Evolutionary conservation across 2,329 filamentous ascomycete species (phyloP).

Genomic region (Harringtonia lauricola): DNA sequence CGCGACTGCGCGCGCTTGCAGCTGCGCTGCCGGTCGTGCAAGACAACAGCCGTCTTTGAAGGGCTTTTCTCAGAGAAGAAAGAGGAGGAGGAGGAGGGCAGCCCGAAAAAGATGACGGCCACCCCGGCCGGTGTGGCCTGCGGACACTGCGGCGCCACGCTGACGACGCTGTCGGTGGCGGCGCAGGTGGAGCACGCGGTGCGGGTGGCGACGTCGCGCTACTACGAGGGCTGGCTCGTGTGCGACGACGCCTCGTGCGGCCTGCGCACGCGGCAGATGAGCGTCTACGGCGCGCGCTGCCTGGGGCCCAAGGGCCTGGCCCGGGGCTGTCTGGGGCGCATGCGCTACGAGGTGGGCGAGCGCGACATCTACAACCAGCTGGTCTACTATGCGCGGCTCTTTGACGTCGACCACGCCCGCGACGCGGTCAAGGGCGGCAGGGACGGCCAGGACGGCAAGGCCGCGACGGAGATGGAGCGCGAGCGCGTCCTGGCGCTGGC

Average conservation of each 20-base stretch:
- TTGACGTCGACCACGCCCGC: slow-evolving; percentile 79
- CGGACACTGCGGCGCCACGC: slow-evolving; percentile 50
- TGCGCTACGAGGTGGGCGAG: slow-evolving; percentile 81
- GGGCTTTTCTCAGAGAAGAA: slow-evolving; percentile 47
- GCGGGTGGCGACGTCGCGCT: slow-evolving; percentile 63
- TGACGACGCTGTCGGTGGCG: slow-evolving; percentile 64
- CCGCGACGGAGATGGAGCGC: slow-evolving; percentile 40
- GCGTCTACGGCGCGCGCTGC: slow-evolving; percentile 83
- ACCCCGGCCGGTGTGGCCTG: slow-evolving; percentile 69
- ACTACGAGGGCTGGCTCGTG: slow-evolving; percentile 86
- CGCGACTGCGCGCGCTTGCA: slow-evolving; percentile 65
- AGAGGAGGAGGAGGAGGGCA: neutral
- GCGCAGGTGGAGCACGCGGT: slow-evolving; percentile 83
- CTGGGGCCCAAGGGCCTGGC: slow-evolving; percentile 79
- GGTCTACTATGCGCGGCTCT: slow-evolving; percentile 73
- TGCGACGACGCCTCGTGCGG: slow-evolving; percentile 86
- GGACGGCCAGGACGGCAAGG: slow-evolving; percentile 23
- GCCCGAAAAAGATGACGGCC: slow-evolving; percentile 28
- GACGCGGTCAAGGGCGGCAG: slow-evolving; percentile 16
- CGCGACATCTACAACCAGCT: slow-evolving; percentile 93
- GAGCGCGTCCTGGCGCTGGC: slow-evolving; percentile 61
- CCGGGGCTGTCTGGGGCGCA: slow-evolving; percentile 72
- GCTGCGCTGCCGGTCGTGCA: slow-evolving; percentile 75
- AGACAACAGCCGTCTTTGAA: slow-evolving; percentile 59
- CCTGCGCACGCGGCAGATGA: slow-evolving; percentile 80